phyloP scores from a whole-genome alignment of 2,329 filamentous ascomycete genomes.

The Paecilomyces formosus region DNA sequence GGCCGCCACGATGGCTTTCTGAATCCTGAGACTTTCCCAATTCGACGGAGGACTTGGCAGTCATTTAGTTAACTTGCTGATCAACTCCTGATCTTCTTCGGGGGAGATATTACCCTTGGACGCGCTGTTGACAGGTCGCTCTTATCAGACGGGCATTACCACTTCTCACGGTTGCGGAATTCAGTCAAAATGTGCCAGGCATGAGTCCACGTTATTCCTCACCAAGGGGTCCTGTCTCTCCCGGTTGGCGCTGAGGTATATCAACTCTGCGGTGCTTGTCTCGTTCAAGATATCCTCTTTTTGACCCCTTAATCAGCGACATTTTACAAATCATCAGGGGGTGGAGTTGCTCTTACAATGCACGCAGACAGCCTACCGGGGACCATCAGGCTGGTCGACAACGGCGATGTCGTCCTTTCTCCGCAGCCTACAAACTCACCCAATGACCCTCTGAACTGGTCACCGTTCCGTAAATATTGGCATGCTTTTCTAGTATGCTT shows the following conservation, averaged over 20 bases:
- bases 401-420: conserved; percentile 43
- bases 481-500: conserved; percentile 46
- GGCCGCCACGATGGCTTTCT: neutral
- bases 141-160: neutral
- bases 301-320: neutral
- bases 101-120: neutral
- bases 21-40: neutral
- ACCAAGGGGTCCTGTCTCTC: neutral
- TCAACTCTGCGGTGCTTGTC: neutral
- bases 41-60: neutral
- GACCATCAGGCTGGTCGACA: conserved; percentile 17
- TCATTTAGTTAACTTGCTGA: neutral
- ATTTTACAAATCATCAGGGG: neutral
- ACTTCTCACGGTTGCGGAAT: neutral
- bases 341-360: neutral
- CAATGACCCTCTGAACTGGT: conserved; percentile 49
- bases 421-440: conserved; percentile 48
- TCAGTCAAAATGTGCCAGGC: neutral
- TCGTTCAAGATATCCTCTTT: neutral
- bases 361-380: conserved; percentile 14
- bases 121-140: neutral
- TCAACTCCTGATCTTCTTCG: neutral
- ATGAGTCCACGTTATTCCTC: neutral
- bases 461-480: conserved; percentile 41
- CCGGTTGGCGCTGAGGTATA: neutral